Conservation (phyloP, 192 early-diverging fungal genomes). For the Dissophora globulifera region DNA sequence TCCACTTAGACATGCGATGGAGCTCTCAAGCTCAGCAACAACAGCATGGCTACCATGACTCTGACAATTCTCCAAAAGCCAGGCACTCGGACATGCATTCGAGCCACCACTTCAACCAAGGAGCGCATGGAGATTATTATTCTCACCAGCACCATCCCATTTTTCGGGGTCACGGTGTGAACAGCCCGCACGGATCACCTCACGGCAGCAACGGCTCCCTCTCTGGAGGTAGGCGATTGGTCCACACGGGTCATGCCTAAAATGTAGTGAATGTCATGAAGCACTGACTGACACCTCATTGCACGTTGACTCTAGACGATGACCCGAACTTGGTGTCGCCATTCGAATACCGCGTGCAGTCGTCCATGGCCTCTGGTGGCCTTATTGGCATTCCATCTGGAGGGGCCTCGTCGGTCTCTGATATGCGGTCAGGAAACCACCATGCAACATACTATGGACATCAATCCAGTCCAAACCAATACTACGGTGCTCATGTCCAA, state of each 20-base stretch:
- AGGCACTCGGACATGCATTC: conserved; percentile 29
- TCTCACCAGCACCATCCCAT: conserved; percentile 38
- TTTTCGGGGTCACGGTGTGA: conserved; percentile 34
- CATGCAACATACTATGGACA: conserved; percentile 41
- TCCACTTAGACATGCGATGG: conserved; percentile 42
- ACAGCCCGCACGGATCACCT: conserved; percentile 48
- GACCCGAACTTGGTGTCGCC: conserved; percentile 43
- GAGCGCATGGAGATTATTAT: conserved; percentile 35
- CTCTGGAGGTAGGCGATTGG: conserved; percentile 46
- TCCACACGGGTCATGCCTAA: too few relatives aligned
- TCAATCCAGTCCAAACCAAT: conserved; percentile 35
- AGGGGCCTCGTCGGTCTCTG: conserved; percentile 19
- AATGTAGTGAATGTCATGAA: too few relatives aligned
- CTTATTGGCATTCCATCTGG: conserved; percentile 42
- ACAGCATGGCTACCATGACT: conserved; percentile 37
- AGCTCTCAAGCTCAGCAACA: conserved; percentile 27
- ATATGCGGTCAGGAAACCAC: conserved; percentile 38
- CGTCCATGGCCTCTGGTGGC: conserved; percentile 39
- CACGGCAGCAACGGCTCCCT: conserved; percentile 48
- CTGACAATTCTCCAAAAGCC: conserved; percentile 33
- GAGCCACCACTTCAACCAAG: conserved; percentile 43
- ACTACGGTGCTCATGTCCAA: conserved; percentile 26
- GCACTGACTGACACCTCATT: too few relatives aligned
- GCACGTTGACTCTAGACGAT: conserved; percentile 26
- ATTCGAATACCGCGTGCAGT: conserved; percentile 44